Conservation (phyloP, 1,284 basidiomycete genomes). For the Ganoderma lingzhi region DNA sequence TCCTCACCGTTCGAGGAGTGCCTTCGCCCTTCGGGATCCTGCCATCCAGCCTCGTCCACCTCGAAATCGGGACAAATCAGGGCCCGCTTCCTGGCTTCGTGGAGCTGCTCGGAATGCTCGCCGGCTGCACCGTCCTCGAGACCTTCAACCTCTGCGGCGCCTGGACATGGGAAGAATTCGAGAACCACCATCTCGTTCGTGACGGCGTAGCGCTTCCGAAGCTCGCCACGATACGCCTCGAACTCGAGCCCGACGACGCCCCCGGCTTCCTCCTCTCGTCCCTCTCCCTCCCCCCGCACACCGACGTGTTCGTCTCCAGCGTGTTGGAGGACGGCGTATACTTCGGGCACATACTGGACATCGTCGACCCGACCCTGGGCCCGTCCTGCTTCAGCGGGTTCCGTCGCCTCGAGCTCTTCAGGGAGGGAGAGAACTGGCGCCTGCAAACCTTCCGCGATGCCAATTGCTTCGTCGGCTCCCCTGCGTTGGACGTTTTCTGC, state of each 20-base stretch:
- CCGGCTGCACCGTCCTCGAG: not conserved
- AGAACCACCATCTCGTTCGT: not conserved
- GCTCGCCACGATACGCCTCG: not conserved
- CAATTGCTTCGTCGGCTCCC: not conserved
- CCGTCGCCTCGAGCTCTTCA: not conserved
- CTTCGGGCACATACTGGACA: not conserved
- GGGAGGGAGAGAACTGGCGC: not conserved
- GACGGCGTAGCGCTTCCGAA: not conserved
- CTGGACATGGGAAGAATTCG: not conserved
- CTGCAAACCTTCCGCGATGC: not conserved
- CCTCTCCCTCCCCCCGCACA: not conserved
- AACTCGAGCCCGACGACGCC: not conserved
- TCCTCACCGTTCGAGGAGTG: not conserved
- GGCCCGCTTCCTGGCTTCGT: not conserved
- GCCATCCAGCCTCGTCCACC: not conserved
- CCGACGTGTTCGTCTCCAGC: not conserved
- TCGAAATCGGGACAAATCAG: not conserved
- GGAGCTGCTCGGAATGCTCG: not conserved
- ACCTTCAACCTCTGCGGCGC: not conserved
- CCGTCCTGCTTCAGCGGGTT: not conserved
- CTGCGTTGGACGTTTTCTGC: not conserved
- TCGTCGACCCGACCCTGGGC: not conserved
- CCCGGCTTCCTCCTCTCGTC: conserved; percentile 1
- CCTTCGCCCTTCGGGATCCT: not conserved
- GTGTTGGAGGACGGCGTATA: not conserved